Conservation (phyloP, 768 basidiomycete species). For the Auricularia sp. region DNA sequence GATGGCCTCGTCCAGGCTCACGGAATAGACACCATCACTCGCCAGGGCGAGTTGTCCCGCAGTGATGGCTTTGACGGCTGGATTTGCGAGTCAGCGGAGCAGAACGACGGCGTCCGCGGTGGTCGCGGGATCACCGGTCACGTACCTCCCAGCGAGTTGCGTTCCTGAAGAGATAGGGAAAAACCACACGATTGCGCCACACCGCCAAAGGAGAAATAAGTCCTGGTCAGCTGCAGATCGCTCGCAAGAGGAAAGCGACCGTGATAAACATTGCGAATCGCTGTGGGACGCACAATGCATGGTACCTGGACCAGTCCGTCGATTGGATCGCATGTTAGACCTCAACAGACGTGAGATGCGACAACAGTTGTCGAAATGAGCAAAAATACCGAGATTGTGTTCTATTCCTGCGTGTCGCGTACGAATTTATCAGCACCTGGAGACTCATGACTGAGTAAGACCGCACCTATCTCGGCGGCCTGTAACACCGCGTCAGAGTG, state of each 20-base stretch:
- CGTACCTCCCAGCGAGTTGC: slow-evolving; percentile 76
- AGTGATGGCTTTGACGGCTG: slow-evolving; percentile 86
- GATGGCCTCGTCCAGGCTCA: slow-evolving; percentile 88
- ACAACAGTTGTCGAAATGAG: not conserved
- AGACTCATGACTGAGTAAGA: slow-evolving; percentile 1
- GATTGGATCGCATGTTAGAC: slow-evolving; percentile 89
- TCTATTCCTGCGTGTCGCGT: slow-evolving; percentile 5
- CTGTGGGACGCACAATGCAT: slow-evolving; percentile 62
- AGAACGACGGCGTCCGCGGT: no score
- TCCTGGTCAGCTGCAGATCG: no score
- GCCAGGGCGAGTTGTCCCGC: slow-evolving; percentile 94
- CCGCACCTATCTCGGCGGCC: slow-evolving; percentile 15
- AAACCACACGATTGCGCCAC: no score
- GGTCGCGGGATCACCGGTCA: not conserved
- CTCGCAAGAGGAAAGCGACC: no score
- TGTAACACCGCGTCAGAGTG: slow-evolving; percentile 14
- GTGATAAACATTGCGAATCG: not conserved
- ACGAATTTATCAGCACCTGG: not conserved
- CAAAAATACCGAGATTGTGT: slow-evolving; percentile 7
- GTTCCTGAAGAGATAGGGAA: slow-evolving; percentile 33
- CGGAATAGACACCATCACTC: slow-evolving; percentile 75
- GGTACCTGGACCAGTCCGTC: slow-evolving; percentile 91
- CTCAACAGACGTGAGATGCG: slow-evolving; percentile 26
- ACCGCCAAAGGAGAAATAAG: no score
- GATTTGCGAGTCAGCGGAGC: not conserved